A percentile compares a stretch with the other conserved stretches of the same genome.
Conservation (phyloP, 2,329 filamentous ascomycete species). For the Beauveria sp. region DNA sequence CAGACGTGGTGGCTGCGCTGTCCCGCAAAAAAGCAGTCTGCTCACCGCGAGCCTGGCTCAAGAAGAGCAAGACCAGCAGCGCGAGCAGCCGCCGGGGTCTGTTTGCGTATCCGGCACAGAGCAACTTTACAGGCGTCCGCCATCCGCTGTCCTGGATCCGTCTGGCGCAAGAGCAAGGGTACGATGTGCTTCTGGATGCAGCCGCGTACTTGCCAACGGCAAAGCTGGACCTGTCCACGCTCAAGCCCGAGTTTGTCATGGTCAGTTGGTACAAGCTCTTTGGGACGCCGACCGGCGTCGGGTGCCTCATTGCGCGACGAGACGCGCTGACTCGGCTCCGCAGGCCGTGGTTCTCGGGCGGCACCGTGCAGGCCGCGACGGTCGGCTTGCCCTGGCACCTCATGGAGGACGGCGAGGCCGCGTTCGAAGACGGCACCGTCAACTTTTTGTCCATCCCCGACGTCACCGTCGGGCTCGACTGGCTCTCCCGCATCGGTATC, state of each 20-base stretch:
- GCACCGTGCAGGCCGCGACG: conserved; percentile 27
- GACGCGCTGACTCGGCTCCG: conserved; percentile 23
- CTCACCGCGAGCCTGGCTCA: neutral
- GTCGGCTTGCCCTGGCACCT: conserved; percentile 25
- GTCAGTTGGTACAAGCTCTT: conserved; percentile 36
- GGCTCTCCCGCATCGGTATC: conserved; percentile 24
- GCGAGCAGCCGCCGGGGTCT: conserved; percentile 20
- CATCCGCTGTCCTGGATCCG: conserved; percentile 31
- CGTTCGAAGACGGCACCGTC: conserved; percentile 33
- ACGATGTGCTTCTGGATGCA: conserved; percentile 32
- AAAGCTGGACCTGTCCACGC: conserved; percentile 24
- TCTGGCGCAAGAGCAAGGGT: conserved; percentile 28
- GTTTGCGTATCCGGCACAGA: conserved; percentile 39
- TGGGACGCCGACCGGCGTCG: conserved; percentile 33
- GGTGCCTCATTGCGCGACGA: conserved; percentile 28
- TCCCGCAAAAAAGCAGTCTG: neutral
- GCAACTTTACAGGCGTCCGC: conserved; percentile 36
- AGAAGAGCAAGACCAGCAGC: neutral
- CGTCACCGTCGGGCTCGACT: conserved; percentile 28
- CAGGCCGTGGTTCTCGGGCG: conserved; percentile 33
- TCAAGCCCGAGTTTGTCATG: conserved; percentile 31
- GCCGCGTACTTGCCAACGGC: conserved; percentile 32
- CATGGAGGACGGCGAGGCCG: conserved; percentile 21
- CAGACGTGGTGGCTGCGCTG: conserved; percentile 19
- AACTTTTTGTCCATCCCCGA: conserved; percentile 33